phyloP scores from a whole-genome alignment of 1,284 basidiomycete species.

The Leccinum pachyderme region DNA sequence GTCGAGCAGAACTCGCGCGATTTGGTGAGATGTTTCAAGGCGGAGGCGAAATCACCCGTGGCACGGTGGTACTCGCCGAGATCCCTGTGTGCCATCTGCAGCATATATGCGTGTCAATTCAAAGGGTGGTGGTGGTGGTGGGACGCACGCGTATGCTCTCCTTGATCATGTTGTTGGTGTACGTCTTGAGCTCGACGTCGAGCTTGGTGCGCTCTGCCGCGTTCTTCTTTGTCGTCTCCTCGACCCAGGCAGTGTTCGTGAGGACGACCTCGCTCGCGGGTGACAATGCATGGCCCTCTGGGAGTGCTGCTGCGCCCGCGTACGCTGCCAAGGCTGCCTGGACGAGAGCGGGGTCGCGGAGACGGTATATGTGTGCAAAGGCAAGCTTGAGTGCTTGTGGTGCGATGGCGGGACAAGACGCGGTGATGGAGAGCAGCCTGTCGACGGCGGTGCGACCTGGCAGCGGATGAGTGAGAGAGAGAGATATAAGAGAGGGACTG shows the following conservation, averaged over 20 bases:
- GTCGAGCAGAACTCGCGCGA: constrained; percentile 86
- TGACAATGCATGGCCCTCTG: constrained; percentile 44
- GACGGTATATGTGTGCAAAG: constrained; percentile 57
- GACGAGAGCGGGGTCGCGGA: constrained; percentile 61
- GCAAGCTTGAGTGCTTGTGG: constrained; percentile 66
- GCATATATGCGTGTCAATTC: not conserved
- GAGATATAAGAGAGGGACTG: not conserved
- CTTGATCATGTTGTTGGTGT: constrained; percentile 90
- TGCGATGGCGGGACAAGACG: constrained; percentile 62
- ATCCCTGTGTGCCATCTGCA: constrained; percentile 77
- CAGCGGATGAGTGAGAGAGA: not conserved
- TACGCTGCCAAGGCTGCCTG: constrained; percentile 55
- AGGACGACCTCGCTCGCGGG: constrained; percentile 45
- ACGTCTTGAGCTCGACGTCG: constrained; percentile 87
- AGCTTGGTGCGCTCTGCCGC: constrained; percentile 67
- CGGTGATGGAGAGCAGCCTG: constrained; percentile 65
- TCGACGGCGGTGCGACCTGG: constrained; percentile 60
- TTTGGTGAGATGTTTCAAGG: constrained; percentile 80
- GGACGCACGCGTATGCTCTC: constrained; percentile 79
- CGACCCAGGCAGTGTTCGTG: constrained; percentile 63
- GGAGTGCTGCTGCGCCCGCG: constrained; percentile 44
- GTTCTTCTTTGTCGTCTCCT: constrained; percentile 60
- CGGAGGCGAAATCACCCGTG: constrained; percentile 64
- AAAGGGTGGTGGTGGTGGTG: no score
- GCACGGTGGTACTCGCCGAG: constrained; percentile 73